Evolutionary conservation across 345 rosid genomes (phyloP), one percentile per base, ranked within the genome.

Genomic region (Lagerstroemia speciosa): DNA sequence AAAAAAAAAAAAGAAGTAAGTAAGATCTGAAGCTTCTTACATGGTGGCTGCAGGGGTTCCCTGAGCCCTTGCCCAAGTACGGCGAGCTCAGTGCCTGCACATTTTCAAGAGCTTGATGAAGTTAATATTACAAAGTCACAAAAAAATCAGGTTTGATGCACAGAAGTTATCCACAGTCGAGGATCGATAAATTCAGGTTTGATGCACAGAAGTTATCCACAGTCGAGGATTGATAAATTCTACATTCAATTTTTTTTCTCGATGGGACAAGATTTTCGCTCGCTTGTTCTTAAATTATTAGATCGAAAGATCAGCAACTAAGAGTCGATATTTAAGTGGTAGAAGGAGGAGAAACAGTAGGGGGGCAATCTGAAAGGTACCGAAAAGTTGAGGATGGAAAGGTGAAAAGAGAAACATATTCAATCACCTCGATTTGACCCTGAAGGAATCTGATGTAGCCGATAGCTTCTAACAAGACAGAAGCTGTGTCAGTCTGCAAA

Each of bases 401-500:
- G n/a, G 5, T 2, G 24, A 19, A 48, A 22, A 19, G 43, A 38
- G 43, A 48, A 12, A 7, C n/a, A 3, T 19, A 17, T 2, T 5
- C 55, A 48, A 24, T 48, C 55, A 91, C 97, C 97, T 91, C 92
- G 85, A 91, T 86, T 82, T 93, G 98, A 88, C 86, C 84, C 76
- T 91, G 96, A 74, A 93, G 98, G 98, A 93, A 93, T 93, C 98
- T 91, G 80, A 93, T 93, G 89, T 93, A 93, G 78, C 98, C 98
- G 82, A 93, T 91, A 71, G 96, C 86, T 79, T 93, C 98, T 86
- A 88, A 82, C 95, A 93, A 78, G 76, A 93, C 98, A 72, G 98
- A 93, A 69, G 97, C 98, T 66, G 98, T 91, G 95, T 93, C 98
- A 88, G 97, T 93, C 98, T 93, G 97, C 87, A 86, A 82, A 87